phyloP scores from a whole-genome alignment of 306 rosid species.

The Sindora glabra region DNA sequence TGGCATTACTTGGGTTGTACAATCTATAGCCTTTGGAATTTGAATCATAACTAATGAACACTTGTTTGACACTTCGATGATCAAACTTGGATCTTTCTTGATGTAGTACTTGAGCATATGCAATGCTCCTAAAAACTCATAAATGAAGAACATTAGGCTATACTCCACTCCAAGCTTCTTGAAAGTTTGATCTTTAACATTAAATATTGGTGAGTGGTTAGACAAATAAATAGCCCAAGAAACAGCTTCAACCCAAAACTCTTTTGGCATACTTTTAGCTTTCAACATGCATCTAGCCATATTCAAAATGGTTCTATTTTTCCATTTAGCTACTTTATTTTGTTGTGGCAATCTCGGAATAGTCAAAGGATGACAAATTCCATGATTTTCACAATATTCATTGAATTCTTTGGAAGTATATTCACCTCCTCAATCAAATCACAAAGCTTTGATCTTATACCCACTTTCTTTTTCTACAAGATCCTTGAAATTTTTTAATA shows the following conservation, averaged over 20 bases:
- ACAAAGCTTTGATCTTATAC: background rate
- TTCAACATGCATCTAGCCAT: background rate
- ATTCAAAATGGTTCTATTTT: background rate
- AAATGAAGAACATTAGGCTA: background rate
- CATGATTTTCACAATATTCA: background rate
- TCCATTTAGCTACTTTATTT: background rate
- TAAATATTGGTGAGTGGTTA: background rate
- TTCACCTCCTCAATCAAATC: background rate
- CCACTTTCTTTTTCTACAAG: background rate
- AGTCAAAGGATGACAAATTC: background rate
- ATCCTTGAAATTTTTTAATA: background rate
- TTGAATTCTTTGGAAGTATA: background rate
- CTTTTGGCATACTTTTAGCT: background rate
- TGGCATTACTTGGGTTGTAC: too few relatives aligned
- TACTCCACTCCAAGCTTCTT: background rate
- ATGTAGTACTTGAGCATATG: background rate
- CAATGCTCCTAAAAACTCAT: background rate
- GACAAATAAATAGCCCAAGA: background rate
- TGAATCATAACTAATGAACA: background rate
- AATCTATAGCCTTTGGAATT: too few relatives aligned
- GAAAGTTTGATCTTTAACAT: too few relatives aligned
- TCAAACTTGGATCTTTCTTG: too few relatives aligned
- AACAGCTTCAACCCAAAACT: background rate
- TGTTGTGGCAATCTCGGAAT: background rate
- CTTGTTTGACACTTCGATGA: background rate